Percentiles rank a stretch among this genome's conserved stretches.
Conservation (phyloP, 306 rosid genomes). For the Lathyrus aphaca region DNA sequence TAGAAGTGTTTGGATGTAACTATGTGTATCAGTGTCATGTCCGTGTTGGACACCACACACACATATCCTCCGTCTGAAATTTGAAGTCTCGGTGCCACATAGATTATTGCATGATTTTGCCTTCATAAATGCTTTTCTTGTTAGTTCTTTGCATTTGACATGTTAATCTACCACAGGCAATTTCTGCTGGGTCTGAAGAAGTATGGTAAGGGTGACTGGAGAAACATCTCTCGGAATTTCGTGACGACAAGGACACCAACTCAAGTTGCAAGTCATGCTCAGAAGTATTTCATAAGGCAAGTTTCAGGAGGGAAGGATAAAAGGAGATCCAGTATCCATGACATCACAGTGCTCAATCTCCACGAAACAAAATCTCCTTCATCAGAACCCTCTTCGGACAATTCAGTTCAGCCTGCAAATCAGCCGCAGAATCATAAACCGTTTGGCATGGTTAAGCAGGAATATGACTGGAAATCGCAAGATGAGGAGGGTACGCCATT, state of each 20-base stretch:
- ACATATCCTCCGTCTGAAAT: neutral
- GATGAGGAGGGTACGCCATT: slow-evolving; percentile 45
- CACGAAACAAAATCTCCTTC: slow-evolving; percentile 56
- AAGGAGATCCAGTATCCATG: slow-evolving; percentile 95
- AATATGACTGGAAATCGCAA: slow-evolving; percentile 52
- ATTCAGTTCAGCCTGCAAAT: slow-evolving; percentile 37
- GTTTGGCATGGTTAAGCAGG: slow-evolving; percentile 49
- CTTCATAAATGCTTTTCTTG: slow-evolving; percentile 32
- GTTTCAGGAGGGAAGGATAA: slow-evolving; percentile 78
- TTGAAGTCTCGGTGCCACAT: neutral
- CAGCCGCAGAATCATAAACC: slow-evolving; percentile 46
- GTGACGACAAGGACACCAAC: slow-evolving; percentile 93
- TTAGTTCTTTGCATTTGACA: slow-evolving; percentile 35
- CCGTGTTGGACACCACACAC: neutral
- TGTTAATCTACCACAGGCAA: slow-evolving; percentile 53
- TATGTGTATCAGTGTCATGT: neutral
- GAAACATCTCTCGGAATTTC: slow-evolving; percentile 79
- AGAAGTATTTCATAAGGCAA: slow-evolving; percentile 83
- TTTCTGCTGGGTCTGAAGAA: slow-evolving; percentile 89
- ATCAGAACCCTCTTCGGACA: slow-evolving; percentile 48
- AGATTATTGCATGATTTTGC: slow-evolving; percentile 15
- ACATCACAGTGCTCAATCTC: slow-evolving; percentile 75
- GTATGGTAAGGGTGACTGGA: slow-evolving; percentile 97
- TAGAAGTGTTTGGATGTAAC: neutral
- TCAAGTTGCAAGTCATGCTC: slow-evolving; percentile 96